Evolutionary conservation across 2,329 filamentous ascomycete species (phyloP), one percentile per base, ranked within the genome.

Genomic region (Alternaria novae-zelandiae): DNA sequence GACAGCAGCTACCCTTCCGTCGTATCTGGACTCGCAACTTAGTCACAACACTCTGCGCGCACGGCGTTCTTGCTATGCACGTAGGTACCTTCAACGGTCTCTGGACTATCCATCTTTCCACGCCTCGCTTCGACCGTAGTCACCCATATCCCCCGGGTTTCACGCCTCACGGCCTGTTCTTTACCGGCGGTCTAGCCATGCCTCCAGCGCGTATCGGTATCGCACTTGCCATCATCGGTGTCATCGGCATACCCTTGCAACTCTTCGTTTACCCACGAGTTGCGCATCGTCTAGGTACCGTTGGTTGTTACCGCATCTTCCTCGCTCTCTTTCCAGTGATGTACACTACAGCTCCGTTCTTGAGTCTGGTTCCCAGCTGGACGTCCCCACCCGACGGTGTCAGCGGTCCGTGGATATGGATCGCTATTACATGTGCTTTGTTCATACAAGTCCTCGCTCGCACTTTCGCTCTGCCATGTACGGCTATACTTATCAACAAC

Each of bases 381-480:
- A 68, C 74, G 1, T 57, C 74, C 5, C 74, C 83, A 0, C 83
- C 83, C 0, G 65, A 64, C 2, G 80, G 80, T 20, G 83, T 80
- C 3, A 75, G 78, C 0, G 83, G 83, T 0, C 54, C 74, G 0
- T 68, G 75, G 6, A 70, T 85, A 36, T 85, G 83, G 83, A 64
- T 75, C 0, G 78, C 74, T 6, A 83, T 85, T 12, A 78, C 79
- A 1, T 50, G 71, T 2, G 76, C 83, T 3, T 73, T 85, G 0
- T 71, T 76, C 43, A 76, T 85, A 6, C 83, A 85, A 67, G 82
- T 84, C 25, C 63, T 81, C 1, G 83, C 80, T 2, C 78, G 83
- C 5, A 85, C 83, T 0, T 85, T 85, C 61, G 84, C 86, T 0
- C 70, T 90, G 0, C 88, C 89, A 0, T 85, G 85, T 0, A 84